Evolutionary conservation across 139 green algal genomes (phyloP), one percentile per base, ranked within the genome.

Genomic region (Ettlia oleoabundans): DNA sequence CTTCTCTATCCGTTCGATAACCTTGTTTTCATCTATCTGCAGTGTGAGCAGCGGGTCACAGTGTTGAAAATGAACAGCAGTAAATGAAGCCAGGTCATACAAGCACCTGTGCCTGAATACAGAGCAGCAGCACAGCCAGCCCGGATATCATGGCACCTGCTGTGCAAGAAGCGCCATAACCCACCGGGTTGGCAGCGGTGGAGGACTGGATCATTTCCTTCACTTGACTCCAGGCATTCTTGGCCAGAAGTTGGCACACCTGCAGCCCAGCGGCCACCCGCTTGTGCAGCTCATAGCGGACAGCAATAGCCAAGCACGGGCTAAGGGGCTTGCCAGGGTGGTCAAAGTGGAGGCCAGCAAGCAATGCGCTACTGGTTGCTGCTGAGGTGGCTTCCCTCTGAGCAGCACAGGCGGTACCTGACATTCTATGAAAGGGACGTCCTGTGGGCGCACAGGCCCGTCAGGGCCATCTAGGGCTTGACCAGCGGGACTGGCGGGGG

Each of bases 221-320:
- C 4, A 85, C 83, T 28, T 85, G 71, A 40, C 84, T 67, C 51
- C 86, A 89, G 0, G 83, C 80, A 68, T 91, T 84, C 58, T 84
- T 90, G 15, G 88, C 86, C 15, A 93, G 35, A 21, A 83, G 40
- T 63, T 90, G 73, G 41, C 89, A 93, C 3, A 88, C 73, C 73
- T 80, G 73, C 52, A 47, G 47, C 15, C 47, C 47, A 58, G 10
- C 47, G 47, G 47, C 15, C 10, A 58, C 10, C 13, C 15, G 47
- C 47, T 15, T 15, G 15, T 24, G 47, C 47, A 15, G 47, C n/a
- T n/a, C n/a, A n/a, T n/a, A n/a, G 15, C 10, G 15, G 13, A 58
- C 47, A 58, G 47, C 10, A 15, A 58, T 15, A 58, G 10, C 47
- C 47, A 58, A 58, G 47, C 47, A 58, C n/a, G n/a, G 47, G 47